phyloP scores from a whole-genome alignment of 2,329 filamentous ascomycete species.

The Aspergillus candidus region DNA sequence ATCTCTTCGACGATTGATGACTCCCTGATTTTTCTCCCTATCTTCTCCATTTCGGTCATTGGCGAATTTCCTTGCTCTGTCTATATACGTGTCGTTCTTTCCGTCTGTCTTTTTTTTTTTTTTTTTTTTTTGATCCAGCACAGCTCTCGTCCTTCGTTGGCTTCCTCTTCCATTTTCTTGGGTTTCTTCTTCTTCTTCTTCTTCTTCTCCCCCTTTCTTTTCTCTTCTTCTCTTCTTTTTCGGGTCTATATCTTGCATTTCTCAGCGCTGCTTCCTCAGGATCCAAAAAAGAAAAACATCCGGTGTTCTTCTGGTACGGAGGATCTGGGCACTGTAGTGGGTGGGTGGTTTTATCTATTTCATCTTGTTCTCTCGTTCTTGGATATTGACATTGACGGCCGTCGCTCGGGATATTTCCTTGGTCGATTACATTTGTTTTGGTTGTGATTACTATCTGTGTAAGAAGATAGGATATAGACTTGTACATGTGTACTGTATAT shows the following conservation, averaged over 20 bases:
- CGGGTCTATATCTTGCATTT: constrained; percentile 16
- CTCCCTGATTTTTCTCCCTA: constrained; percentile 4
- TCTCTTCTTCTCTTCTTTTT: constrained; percentile 9
- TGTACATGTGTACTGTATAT: too few species aligned
- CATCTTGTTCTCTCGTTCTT: constrained; percentile 10
- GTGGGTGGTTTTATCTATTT: constrained; percentile 8
- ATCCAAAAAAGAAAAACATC: constrained; percentile 11
- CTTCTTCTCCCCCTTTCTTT: constrained; percentile 6
- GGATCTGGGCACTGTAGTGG: constrained; percentile 13
- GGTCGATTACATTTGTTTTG: constrained; percentile 1
- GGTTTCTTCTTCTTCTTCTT: constrained; percentile 9
- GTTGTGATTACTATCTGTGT: background rate
- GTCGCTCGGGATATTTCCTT: background rate
- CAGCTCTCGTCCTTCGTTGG: background rate
- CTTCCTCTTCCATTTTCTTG: constrained; percentile 8
- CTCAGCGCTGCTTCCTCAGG: constrained; percentile 18
- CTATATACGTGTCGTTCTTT: too few species aligned
- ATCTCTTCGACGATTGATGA: constrained; percentile 1
- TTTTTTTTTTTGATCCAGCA: constrained; percentile 1
- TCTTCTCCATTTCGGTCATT: constrained; percentile 1
- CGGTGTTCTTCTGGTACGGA: constrained; percentile 15
- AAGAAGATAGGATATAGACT: too few species aligned
- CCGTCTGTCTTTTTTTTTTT: constrained; percentile 1
- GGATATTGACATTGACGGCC: constrained; percentile 1
- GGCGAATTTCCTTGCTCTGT: too few species aligned